Evolutionary conservation across 2,329 filamentous ascomycete species (phyloP), one percentile per base, ranked within the genome.

Genomic region (Helotiales sp.): DNA sequence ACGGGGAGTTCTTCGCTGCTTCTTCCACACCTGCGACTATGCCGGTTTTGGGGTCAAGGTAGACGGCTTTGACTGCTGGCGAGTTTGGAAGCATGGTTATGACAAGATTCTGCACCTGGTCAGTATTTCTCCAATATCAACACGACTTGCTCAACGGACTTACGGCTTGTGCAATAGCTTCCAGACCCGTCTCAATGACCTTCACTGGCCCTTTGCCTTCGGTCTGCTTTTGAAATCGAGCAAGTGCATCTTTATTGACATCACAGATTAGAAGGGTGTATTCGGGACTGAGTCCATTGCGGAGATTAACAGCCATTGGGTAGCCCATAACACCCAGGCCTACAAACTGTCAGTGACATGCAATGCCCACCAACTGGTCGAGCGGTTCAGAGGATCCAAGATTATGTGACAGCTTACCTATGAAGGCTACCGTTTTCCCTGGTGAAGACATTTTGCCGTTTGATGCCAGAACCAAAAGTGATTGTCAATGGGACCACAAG

Each of bases 51-150:
- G 72, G 34, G 62, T 76, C 69, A 6, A 77, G 72, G 75, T 89
- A 92, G 34, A 91, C 89, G 17, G 84, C 83, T 73, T 86, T 85
- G 64, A 92, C 89, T 74, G 91, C 89, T 49, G 85, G 81, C 1
- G 89, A 87, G 72, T 90, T 88, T 0, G 90, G 90, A 3, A 92
- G 83, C 76, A 88, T 89, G 22, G 89, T 90, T 55, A 92, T 81
- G 69, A 91, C 83, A 24, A 86, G 86, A 76, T 88, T 85, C 89
- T 91, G 73, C 1, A 52, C 15, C 13, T 52, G 24, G 7, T 52
- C 49, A 52, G 24, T 5, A 37, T 37, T 58, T 22, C 6, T n/a
- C 28, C 28, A 24, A 28, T 26, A 24, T 6, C 11, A 40, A 13
- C 34, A 45, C 6, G 40, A 45, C 8, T n/a, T 6, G 3, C 6